Percentiles rank a stretch among this genome's conserved stretches.
Conservation (phyloP, 345 rosid species). For the Alliaria petiolata region DNA sequence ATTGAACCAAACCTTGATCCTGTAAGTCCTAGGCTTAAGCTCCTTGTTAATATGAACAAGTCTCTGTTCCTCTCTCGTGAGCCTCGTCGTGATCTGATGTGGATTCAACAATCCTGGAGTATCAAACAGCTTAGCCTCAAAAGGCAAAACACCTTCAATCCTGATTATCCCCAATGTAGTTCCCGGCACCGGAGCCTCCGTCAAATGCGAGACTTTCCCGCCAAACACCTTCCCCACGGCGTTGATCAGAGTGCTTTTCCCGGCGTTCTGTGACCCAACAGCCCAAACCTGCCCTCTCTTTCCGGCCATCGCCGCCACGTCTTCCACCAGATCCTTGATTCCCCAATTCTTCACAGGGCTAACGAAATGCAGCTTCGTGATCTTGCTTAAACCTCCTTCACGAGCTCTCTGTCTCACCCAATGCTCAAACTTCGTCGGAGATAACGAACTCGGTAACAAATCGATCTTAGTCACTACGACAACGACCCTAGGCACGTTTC, state of each 20-base stretch:
- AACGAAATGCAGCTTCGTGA: constrained; percentile 75
- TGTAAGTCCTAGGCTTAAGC: constrained; percentile 86
- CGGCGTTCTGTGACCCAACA: constrained; percentile 83
- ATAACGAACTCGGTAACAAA: constrained; percentile 65
- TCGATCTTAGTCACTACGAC: constrained; percentile 89
- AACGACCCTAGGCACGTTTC: constrained; percentile 73
- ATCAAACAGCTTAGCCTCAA: constrained; percentile 78
- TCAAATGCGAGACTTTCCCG: constrained; percentile 55
- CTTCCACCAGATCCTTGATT: constrained; percentile 70
- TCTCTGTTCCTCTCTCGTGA: constrained; percentile 88
- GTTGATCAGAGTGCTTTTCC: constrained; percentile 88
- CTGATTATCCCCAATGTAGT: constrained; percentile 83
- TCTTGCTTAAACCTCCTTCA: constrained; percentile 66
- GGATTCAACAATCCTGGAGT: constrained; percentile 90
- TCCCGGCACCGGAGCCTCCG: constrained; percentile 93
- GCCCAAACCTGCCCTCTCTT: constrained; percentile 91
- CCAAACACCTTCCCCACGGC: constrained; percentile 59
- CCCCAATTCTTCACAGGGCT: constrained; percentile 90
- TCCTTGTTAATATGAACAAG: constrained; percentile 75
- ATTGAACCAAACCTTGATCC: constrained; percentile 60
- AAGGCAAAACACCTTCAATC: constrained; percentile 79
- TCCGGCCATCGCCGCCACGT: constrained; percentile 66
- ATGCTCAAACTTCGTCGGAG: constrained; percentile 72
- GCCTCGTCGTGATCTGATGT: constrained; percentile 74
- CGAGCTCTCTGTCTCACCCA: constrained; percentile 89